Evolutionary conservation across 2,329 filamentous ascomycete species (phyloP).

Genomic region (Phialophora chinensis): DNA sequence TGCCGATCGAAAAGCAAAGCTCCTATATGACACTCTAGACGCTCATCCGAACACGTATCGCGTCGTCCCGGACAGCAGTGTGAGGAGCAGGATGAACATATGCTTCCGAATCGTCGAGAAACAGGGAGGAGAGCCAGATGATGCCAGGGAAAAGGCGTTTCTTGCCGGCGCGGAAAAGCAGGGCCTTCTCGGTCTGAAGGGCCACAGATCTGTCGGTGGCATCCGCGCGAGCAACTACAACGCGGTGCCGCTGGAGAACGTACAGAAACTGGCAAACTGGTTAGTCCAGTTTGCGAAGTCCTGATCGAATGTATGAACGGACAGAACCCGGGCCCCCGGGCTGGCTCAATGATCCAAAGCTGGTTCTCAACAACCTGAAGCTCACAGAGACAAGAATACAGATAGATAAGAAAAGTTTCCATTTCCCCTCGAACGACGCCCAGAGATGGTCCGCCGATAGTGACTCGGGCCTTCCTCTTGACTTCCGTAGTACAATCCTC

Average conservation of each 20-base stretch:
- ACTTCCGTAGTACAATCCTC: too few species aligned
- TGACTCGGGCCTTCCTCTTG: not conserved
- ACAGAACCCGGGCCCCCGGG: not conserved
- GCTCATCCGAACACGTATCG: slow-evolving; percentile 70
- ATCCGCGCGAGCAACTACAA: slow-evolving; percentile 92
- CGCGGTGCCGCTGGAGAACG: slow-evolving; percentile 65
- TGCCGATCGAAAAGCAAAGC: slow-evolving; percentile 72
- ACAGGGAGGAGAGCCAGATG: slow-evolving; percentile 42
- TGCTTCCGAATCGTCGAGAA: slow-evolving; percentile 77
- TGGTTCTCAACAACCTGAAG: not conserved
- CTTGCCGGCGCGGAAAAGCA: slow-evolving; percentile 71
- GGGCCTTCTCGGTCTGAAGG: slow-evolving; percentile 81
- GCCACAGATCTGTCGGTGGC: slow-evolving; percentile 84
- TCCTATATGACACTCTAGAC: slow-evolving; percentile 81
- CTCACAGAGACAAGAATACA: not conserved
- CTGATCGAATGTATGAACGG: not conserved
- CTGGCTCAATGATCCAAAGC: not conserved
- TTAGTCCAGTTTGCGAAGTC: slow-evolving; percentile 56
- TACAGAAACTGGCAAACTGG: slow-evolving; percentile 51
- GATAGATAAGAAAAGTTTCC: not conserved
- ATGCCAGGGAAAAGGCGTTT: slow-evolving; percentile 75
- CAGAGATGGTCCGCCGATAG: not conserved
- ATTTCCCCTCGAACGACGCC: not conserved
- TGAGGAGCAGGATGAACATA: slow-evolving; percentile 90
- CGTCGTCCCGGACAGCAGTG: slow-evolving; percentile 76